phyloP scores from a whole-genome alignment of 2,329 filamentous ascomycete species.

The Fusarium continuum region DNA sequence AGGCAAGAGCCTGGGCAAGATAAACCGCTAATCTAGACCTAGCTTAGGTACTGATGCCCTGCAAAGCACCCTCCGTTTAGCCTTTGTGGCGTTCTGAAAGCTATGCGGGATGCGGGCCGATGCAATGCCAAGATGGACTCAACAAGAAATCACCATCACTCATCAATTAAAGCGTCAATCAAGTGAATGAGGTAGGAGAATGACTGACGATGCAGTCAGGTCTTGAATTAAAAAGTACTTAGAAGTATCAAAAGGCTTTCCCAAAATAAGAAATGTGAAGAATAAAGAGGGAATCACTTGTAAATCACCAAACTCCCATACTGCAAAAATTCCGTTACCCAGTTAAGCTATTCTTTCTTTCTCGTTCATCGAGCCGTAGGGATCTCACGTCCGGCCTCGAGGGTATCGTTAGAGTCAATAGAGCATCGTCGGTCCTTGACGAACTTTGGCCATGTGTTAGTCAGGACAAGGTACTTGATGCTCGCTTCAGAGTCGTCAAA shows the following conservation, averaged over 20 bases:
- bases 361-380: not conserved
- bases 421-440: conserved; percentile 48
- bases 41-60: not conserved
- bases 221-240: conserved; percentile 27
- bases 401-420: not conserved
- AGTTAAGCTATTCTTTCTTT: not conserved
- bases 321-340: not conserved
- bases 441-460: conserved; percentile 73
- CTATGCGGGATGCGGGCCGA: conserved; percentile 13
- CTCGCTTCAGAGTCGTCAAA: conserved; percentile 69
- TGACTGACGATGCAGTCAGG: conserved; percentile 13
- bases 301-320: conserved; percentile 31
- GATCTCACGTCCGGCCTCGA: conserved; percentile 6
- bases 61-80: not conserved
- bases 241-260: conserved; percentile 12
- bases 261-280: not conserved
- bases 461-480: conserved; percentile 73
- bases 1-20: not conserved
- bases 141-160: not conserved
- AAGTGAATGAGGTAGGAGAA: conserved; percentile 4
- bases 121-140: not conserved
- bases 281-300: conserved; percentile 23
- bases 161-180: too few species aligned
- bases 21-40: not conserved
- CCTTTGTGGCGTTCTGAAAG: conserved; percentile 1